These are phyloP conservation scores for Lepidium didymum DNA, from an alignment of 345 rosid genomes.

Conservation along the genomic window DNA sequence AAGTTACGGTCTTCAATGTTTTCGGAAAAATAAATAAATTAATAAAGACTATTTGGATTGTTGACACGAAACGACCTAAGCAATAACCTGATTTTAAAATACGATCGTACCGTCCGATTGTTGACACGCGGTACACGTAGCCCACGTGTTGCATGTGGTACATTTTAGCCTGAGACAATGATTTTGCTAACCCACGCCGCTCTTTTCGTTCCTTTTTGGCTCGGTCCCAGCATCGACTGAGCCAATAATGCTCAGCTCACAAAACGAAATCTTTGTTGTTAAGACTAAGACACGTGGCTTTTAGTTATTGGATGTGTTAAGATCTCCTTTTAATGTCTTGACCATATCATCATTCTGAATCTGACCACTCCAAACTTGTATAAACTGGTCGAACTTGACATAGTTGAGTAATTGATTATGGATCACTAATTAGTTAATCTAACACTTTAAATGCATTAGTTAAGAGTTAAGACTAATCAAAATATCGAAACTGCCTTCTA, in stretches of 20 bases:
- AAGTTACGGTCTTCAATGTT: neutral
- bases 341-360: neutral
- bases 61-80: slow-evolving; percentile 7
- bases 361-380: neutral
- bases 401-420: slow-evolving; percentile 1
- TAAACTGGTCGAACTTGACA: neutral
- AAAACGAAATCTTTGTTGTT: neutral
- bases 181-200: slow-evolving; percentile 24
- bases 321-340: slow-evolving; percentile 2
- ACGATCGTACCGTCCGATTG: slow-evolving; percentile 5
- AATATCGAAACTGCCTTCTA: neutral
- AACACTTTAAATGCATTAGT: neutral
- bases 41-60: slow-evolving; percentile 5
- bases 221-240: neutral
- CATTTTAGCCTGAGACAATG: slow-evolving; percentile 16
- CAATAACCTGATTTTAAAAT: slow-evolving; percentile 16
- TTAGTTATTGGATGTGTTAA: neutral
- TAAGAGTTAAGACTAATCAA: no score
- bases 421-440: slow-evolving; percentile 12
- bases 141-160: slow-evolving; percentile 5
- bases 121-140: neutral
- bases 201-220: neutral
- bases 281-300: neutral
- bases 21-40: neutral
- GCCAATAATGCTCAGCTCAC: slow-evolving; percentile 1